These are phyloP conservation scores for Marvania coccoides DNA, from an alignment of 139 green algal species.

Conservation along the genomic window DNA sequence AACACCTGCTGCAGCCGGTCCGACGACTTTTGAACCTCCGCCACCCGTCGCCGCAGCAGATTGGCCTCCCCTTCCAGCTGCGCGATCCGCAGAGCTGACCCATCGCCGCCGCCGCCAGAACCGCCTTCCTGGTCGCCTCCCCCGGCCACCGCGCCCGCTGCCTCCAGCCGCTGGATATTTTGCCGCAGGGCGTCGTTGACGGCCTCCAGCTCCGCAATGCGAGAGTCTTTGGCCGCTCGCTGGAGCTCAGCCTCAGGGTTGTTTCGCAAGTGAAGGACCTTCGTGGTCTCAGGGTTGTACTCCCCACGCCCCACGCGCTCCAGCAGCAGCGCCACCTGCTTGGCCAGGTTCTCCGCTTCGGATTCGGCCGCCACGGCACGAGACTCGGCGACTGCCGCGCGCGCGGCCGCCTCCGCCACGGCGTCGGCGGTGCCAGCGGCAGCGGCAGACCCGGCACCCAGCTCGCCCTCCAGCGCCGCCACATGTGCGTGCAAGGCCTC, in stretches of 20 bases:
- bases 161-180: constrained; percentile 3
- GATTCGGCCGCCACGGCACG: constrained; percentile 3
- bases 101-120: neutral
- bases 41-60: constrained; percentile 12
- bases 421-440: neutral
- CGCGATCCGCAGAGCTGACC: constrained; percentile 9
- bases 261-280: constrained; percentile 66
- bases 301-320: constrained; percentile 59
- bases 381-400: constrained; percentile 12
- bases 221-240: constrained; percentile 4
- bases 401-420: neutral
- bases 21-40: constrained; percentile 36
- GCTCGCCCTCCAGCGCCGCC: constrained; percentile 3
- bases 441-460: neutral
- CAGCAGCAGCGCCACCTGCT: constrained; percentile 15
- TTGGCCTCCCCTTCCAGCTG: constrained; percentile 24
- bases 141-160: neutral
- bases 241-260: constrained; percentile 57
- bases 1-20: constrained; percentile 62
- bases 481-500: constrained; percentile 16
- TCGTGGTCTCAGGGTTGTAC: constrained; percentile 42
- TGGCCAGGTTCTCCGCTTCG: constrained; percentile 17
- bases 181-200: constrained; percentile 20
- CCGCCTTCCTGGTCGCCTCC: neutral
- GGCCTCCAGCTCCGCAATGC: constrained; percentile 17